A percentile compares a stretch with the other conserved stretches of the same genome.
Evolutionary conservation across 805 yeast genomes (phyloP).

Genomic region (Cyberlindnera saturnus): DNA sequence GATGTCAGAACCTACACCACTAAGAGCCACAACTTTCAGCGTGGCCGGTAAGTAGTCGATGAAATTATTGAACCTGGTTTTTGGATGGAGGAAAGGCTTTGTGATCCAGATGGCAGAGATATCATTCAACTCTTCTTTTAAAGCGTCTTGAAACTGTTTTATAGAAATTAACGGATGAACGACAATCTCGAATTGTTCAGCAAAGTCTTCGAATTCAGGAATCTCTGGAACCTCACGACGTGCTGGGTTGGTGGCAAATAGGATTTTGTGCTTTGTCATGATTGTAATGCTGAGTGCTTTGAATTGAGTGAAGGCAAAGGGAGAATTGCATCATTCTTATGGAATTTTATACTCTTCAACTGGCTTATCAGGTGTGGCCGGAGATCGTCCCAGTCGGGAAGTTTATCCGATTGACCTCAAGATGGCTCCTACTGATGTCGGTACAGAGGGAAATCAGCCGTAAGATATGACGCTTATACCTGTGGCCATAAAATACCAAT

Average conservation of each 20-base stretch:
- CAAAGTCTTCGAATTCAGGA: slow-evolving; percentile 40
- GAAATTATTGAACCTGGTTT: slow-evolving; percentile 38
- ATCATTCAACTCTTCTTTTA: slow-evolving; percentile 31
- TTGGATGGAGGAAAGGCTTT: slow-evolving; percentile 40
- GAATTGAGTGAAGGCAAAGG: no score
- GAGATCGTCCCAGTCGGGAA: slow-evolving; percentile 1
- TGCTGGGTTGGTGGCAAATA: slow-evolving; percentile 9
- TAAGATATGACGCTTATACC: no score
- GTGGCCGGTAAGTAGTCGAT: slow-evolving; percentile 39
- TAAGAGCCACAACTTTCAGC: slow-evolving; percentile 44
- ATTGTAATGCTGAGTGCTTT: neutral
- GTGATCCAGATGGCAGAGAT: slow-evolving; percentile 50
- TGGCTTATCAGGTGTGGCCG: neutral
- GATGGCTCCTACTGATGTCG: no score
- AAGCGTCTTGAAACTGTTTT: slow-evolving; percentile 36
- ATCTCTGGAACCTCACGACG: slow-evolving; percentile 42
- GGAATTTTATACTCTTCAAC: no score
- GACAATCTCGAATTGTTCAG: slow-evolving; percentile 30
- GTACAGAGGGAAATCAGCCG: no score
- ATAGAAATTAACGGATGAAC: slow-evolving; percentile 15
- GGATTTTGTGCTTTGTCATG: slow-evolving; percentile 14
- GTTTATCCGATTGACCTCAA: neutral
- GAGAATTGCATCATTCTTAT: no score
- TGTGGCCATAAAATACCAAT: no score
- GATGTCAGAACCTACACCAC: slow-evolving; percentile 57